These are phyloP conservation scores for Dendryphion nanum DNA, from an alignment of 2,329 filamentous ascomycete genomes.

Conservation along the genomic window DNA sequence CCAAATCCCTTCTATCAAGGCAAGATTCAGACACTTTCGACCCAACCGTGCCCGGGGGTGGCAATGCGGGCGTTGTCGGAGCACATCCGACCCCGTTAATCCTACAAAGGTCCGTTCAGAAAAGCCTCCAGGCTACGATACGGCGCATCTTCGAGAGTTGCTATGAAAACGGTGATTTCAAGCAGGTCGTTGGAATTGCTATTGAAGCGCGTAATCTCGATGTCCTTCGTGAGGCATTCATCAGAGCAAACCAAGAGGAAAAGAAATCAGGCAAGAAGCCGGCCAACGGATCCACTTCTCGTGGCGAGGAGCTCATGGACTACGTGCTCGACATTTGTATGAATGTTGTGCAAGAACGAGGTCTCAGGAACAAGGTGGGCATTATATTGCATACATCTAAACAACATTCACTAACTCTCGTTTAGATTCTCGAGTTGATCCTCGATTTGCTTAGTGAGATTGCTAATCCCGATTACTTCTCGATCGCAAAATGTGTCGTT, in stretches of 20 bases:
- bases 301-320: conserved; percentile 91
- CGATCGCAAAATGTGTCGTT: conserved; percentile 95
- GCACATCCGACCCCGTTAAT: conserved; percentile 61
- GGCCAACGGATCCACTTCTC: conserved; percentile 52
- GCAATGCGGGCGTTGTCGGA: conserved; percentile 53
- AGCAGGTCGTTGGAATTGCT: conserved; percentile 94
- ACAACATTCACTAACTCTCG: conserved; percentile 11
- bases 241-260: conserved; percentile 84
- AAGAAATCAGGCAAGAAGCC: conserved; percentile 63
- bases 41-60: conserved; percentile 54
- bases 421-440: conserved; percentile 80
- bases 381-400: background rate
- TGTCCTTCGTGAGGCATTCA: conserved; percentile 80
- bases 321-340: conserved; percentile 95
- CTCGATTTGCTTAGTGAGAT: conserved; percentile 95
- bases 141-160: conserved; percentile 90
- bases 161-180: conserved; percentile 80
- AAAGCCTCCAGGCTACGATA: conserved; percentile 78
- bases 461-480: conserved; percentile 91
- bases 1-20: conserved; percentile 91
- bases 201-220: conserved; percentile 92
- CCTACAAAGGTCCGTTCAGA: conserved; percentile 71
- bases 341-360: conserved; percentile 93
- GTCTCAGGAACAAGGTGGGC: conserved; percentile 68
- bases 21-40: conserved; percentile 66